A percentile compares a stretch with the other conserved stretches of the same genome.
phyloP scores from a whole-genome alignment of 805 yeast species.

The Myxozyma mucilagina region DNA sequence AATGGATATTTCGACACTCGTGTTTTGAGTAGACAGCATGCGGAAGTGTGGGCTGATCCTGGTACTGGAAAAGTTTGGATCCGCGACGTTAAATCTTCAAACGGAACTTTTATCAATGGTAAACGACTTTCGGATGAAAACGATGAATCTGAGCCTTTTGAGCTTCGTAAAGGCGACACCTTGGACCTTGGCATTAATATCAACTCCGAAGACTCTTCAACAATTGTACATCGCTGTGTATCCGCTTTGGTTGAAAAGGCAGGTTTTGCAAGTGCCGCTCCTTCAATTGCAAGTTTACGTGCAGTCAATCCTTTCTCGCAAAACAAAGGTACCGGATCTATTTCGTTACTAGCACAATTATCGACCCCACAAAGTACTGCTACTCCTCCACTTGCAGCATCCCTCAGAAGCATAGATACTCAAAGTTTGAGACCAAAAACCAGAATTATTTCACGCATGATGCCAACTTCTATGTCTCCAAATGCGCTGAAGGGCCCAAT shows the following conservation, averaged over 20 bases:
- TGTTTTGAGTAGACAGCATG: constrained; percentile 90
- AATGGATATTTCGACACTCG: constrained; percentile 95
- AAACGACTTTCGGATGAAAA: constrained; percentile 62
- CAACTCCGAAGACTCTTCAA: constrained; percentile 45
- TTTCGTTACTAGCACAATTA: too few species aligned
- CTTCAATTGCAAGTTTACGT: neutral
- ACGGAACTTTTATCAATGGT: constrained; percentile 91
- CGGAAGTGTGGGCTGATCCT: constrained; percentile 77
- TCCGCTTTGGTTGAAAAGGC: constrained; percentile 79
- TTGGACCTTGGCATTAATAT: constrained; percentile 94
- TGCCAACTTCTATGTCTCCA: constrained; percentile 4
- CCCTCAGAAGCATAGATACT: constrained; percentile 9
- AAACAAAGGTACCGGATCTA: neutral
- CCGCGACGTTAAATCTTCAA: constrained; percentile 84
- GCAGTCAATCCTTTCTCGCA: neutral
- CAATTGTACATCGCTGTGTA: constrained; percentile 78
- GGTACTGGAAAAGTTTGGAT: constrained; percentile 65
- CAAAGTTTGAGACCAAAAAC: constrained; percentile 13
- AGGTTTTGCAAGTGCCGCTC: constrained; percentile 13
- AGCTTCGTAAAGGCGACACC: constrained; percentile 75
- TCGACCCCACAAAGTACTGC: too few species aligned
- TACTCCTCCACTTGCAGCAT: constrained; percentile 6
- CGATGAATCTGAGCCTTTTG: constrained; percentile 53
- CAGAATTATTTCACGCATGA: constrained; percentile 29
- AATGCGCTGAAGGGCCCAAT: constrained; percentile 25